These are phyloP conservation scores for Fraxinus quadrangulata DNA, from an alignment of 257 asterid species.

Conservation along the genomic window DNA sequence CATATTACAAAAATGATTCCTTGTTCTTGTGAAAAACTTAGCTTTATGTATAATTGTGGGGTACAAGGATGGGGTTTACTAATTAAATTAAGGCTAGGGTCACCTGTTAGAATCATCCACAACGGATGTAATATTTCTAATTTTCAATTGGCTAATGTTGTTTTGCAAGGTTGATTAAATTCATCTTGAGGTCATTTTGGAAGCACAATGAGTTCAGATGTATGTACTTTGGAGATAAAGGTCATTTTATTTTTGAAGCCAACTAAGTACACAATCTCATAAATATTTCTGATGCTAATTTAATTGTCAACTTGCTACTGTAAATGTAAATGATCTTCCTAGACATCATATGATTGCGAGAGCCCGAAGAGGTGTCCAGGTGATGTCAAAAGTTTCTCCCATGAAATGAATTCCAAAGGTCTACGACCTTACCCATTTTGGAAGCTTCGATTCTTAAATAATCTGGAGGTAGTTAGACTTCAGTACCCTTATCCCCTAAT, in stretches of 20 bases:
- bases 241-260: slow-evolving; percentile 43
- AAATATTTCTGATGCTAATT: slow-evolving; percentile 12
- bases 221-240: slow-evolving; percentile 57
- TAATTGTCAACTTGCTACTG: slow-evolving; percentile 11
- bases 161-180: too few relatives aligned
- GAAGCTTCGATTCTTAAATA: slow-evolving; percentile 88
- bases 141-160: too few relatives aligned
- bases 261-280: slow-evolving; percentile 11
- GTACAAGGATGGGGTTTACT: too few relatives aligned
- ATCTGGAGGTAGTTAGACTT: slow-evolving; percentile 73
- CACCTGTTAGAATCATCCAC: too few relatives aligned
- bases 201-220: slow-evolving; percentile 39
- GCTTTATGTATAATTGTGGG: too few relatives aligned
- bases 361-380: slow-evolving; percentile 94
- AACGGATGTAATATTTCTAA: too few relatives aligned
- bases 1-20: too few relatives aligned
- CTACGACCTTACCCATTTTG: slow-evolving; percentile 97
- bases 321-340: slow-evolving; percentile 19
- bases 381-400: slow-evolving; percentile 94
- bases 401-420: slow-evolving; percentile 94
- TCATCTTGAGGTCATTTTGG: too few relatives aligned
- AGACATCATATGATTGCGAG: slow-evolving; percentile 90
- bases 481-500: slow-evolving; percentile 11
- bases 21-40: too few relatives aligned
- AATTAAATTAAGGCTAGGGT: too few relatives aligned